These are phyloP conservation scores for Pseudogymnoascus sp. DNA, from an alignment of 2,329 filamentous ascomycete genomes.

Conservation along the genomic window DNA sequence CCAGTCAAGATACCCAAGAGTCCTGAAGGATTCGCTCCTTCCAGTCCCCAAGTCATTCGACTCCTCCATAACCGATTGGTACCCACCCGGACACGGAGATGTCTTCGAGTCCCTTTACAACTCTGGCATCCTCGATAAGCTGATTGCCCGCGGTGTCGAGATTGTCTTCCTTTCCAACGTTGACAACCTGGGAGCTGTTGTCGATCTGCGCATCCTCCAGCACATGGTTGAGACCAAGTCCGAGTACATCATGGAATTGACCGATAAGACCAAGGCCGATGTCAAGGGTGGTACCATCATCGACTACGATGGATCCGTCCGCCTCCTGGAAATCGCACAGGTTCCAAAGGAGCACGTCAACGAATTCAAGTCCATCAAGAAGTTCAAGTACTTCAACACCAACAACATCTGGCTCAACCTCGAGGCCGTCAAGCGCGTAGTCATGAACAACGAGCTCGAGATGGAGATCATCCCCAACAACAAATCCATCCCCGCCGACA, in stretches of 20 bases:
- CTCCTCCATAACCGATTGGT: conserved; percentile 92
- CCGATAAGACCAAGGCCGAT: conserved; percentile 99
- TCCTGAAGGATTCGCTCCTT: conserved; percentile 95
- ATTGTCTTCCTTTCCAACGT: conserved; percentile 99
- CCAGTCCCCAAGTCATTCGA: conserved; percentile 86
- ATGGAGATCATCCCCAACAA: conserved; percentile 99
- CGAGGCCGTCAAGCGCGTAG: conserved; percentile 94
- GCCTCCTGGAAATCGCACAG: conserved; percentile 96
- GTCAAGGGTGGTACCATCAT: conserved; percentile 99
- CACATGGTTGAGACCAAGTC: conserved; percentile 98
- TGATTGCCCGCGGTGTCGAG: conserved; percentile 90
- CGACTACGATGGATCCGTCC: conserved; percentile 94
- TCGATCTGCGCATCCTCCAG: conserved; percentile 95
- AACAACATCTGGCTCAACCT: conserved; percentile 99
- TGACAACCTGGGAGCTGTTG: conserved; percentile 95
- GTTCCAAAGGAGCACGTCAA: conserved; percentile 99
- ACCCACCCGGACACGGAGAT: conserved; percentile 97
- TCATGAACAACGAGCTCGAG: conserved; percentile 95
- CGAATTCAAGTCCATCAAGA: conserved; percentile 99
- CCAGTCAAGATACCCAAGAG: conserved; percentile 96
- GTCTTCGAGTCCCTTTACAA: conserved; percentile 99
- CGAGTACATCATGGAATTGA: conserved; percentile 99
- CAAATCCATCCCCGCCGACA: conserved; percentile 96
- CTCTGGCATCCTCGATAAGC: conserved; percentile 94
- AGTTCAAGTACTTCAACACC: conserved; percentile 99